Evolutionary conservation across 2,329 filamentous ascomycete genomes (phyloP), one percentile per base, ranked within the genome.

Genomic region (Didymella sp.): DNA sequence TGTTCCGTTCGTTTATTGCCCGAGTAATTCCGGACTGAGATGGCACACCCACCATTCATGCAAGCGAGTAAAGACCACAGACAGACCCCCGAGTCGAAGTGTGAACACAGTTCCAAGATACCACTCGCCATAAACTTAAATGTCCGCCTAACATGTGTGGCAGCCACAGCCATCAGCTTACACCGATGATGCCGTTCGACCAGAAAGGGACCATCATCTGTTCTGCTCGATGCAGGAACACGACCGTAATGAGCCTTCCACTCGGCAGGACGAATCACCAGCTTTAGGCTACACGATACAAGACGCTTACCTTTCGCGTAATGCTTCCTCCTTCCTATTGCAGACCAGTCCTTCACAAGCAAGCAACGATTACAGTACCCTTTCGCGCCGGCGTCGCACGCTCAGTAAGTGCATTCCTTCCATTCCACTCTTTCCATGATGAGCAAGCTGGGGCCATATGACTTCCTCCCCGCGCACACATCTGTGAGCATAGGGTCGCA

Each of bases 401-500:
- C 12, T 25, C 22, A 48, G 62, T 64, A 64, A 61, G 60, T 57
- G n/a, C 28, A 15, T 21, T 22, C 12, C 22, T 8, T 21, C n/a
- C 15, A 40, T 15, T 48, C 28, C 42, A 27, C 41, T 28, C 7
- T 22, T 31, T 49, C 19, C 38, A 64, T 72, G 71, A 73, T 70
- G 71, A 73, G 62, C 67, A 64, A 64, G 71, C 70, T 73, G 70
- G 71, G 71, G 71, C 71, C 71, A 73, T 68, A 72, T 64, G 64
- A 73, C 60, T 61, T 66, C 62, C 58, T 65, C 59, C 50, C 43
- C 48, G 15, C 48, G 17, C 44, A 11, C 41, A n/a, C 45, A 31
- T 19, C 9, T n/a, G 56, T 41, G 40, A 25, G 40, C 28, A 40
- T 19, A 41, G 59, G 54, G 60, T 63, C 25, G 62, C 51, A 68